Evolutionary conservation across 2,329 filamentous ascomycete genomes (phyloP), one percentile per base, ranked within the genome.

Genomic region (Karstenula rhodostoma): DNA sequence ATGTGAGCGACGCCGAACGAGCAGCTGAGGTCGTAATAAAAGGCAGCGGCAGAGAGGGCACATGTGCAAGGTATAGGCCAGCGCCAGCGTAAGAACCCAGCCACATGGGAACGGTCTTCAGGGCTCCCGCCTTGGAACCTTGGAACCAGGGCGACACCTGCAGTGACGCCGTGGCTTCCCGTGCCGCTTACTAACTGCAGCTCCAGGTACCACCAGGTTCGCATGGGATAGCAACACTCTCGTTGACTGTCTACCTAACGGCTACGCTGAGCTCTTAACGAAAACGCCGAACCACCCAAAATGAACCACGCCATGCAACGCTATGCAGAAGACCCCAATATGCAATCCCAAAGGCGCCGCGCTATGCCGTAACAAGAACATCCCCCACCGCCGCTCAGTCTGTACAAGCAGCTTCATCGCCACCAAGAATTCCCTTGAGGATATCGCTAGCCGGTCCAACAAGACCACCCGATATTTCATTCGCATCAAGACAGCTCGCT

Each of bases 401-500:
- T 13, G 15, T 52, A n/a, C 15, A 48, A 55, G 22, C 15, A 27
- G 32, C 40, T 40, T 67, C 58, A 4, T 63, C 60, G 2, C 68
- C 71, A 32, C 72, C 66, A 29, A 79, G 35, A 49, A 78, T 76
- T 0, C 67, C 72, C 61, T 65, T 77, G 25, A 80, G 63, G 44
- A 78, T 77, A 42, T 65, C 63, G 47, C 72, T 73, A 13, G 84
- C 84, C n/a, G 83, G 79, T 25, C 85, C 83, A 47, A 77, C 86
- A 43, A 93, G 86, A 56, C 91, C 89, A 58, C 85, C 85, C 67
- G 89, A 86, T 65, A 96, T 85, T 79, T 97, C 93, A 71, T 87
- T 90, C 73, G 92, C 89, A n/a, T 89, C 88, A 22, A 94, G 90
- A 73, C 88, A 91, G 78, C 92, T 93, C 2, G 90, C 89, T 50